Evolutionary conservation across 441 rosid species (phyloP).

Genomic region (Populus hybrid): DNA sequence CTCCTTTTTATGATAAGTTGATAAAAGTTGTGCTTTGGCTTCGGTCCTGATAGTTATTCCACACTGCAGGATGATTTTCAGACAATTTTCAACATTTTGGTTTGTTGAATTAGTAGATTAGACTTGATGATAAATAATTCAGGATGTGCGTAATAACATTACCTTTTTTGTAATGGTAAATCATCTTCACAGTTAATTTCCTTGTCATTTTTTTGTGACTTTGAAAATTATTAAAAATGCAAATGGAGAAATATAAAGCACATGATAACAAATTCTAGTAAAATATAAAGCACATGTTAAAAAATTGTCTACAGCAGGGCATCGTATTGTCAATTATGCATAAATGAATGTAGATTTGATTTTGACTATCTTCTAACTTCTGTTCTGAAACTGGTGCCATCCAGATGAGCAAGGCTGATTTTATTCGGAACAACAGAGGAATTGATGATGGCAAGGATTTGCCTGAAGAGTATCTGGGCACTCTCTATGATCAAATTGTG

Average conservation of each 20-base stretch:
- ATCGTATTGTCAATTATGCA: neutral
- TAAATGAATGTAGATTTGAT: constrained; percentile 5
- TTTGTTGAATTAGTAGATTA: neutral
- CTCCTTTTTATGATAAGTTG: neutral
- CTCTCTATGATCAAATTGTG: constrained; percentile 84
- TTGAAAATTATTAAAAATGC: constrained; percentile 8
- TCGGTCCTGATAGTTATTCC: neutral
- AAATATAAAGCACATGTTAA: too few species aligned
- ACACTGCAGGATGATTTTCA: neutral
- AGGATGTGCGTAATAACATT: neutral
- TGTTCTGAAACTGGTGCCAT: constrained; percentile 30
- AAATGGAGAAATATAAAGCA: neutral
- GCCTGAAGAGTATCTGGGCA: constrained; percentile 83
- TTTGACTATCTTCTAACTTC: constrained; percentile 26
- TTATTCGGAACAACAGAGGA: constrained; percentile 88
- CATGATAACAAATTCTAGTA: neutral
- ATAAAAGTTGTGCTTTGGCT: constrained; percentile 5
- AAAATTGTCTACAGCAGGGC: neutral
- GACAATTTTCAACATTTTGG: neutral
- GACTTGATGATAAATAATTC: neutral
- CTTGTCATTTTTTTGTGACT: neutral
- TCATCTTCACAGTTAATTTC: constrained; percentile 1
- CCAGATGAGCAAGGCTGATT: constrained; percentile 94
- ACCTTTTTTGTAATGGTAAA: neutral
- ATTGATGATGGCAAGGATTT: constrained; percentile 98